phyloP scores from a whole-genome alignment of 1,284 basidiomycete species.

The Baeospora myosura region DNA sequence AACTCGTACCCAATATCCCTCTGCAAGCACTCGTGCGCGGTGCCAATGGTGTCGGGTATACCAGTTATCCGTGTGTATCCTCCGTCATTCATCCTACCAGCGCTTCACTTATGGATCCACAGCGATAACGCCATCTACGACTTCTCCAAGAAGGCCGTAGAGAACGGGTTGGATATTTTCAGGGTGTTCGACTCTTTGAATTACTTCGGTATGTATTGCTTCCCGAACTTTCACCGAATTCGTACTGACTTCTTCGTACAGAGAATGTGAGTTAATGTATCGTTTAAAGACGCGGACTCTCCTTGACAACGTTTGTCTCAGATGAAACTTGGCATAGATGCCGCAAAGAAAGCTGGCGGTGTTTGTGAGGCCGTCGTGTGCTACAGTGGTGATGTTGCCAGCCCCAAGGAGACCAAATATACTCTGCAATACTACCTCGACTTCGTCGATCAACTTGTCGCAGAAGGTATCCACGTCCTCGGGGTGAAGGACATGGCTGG shows the following conservation, averaged over 20 bases:
- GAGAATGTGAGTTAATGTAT: constrained; percentile 50
- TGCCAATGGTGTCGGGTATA: constrained; percentile 99
- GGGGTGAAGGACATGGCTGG: constrained; percentile 99
- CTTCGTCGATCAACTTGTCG: constrained; percentile 90
- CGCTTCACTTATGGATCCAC: constrained; percentile 11
- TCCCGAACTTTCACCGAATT: constrained; percentile 1
- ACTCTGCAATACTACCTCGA: constrained; percentile 97
- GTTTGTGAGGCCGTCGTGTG: constrained; percentile 97
- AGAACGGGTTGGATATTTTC: constrained; percentile 99
- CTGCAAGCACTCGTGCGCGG: constrained; percentile 98
- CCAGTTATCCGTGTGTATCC: constrained; percentile 90
- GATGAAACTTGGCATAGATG: constrained; percentile 96
- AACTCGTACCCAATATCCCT: constrained; percentile 97
- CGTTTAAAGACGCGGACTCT: background rate
- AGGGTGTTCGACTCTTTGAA: constrained; percentile 99
- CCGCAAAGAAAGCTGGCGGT: constrained; percentile 99
- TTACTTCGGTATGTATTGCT: constrained; percentile 71
- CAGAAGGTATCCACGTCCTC: constrained; percentile 94
- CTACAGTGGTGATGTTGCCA: constrained; percentile 97
- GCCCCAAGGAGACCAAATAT: constrained; percentile 95
- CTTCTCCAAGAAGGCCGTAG: constrained; percentile 96
- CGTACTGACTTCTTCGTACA: constrained; percentile 21
- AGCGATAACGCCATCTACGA: constrained; percentile 99
- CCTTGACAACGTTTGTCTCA: constrained; percentile 23
- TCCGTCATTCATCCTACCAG: background rate